Conservation (phyloP, 2,329 filamentous ascomycete genomes). For the Amylocarpus encephaloides region DNA sequence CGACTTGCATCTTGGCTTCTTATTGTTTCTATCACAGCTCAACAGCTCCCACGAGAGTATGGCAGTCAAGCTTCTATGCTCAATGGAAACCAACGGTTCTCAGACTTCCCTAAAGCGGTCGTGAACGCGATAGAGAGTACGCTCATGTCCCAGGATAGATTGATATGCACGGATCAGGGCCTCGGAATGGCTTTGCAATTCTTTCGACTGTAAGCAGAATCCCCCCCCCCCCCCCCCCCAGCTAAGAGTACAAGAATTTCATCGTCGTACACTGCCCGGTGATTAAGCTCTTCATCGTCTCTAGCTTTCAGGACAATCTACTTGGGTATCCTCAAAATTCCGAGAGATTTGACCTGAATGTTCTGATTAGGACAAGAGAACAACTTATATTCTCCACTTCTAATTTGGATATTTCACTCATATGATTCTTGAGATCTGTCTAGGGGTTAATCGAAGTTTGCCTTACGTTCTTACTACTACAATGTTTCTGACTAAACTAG, state of each 20-base stretch:
- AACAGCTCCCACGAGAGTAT: slow-evolving; percentile 22
- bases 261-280: too few species aligned
- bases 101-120: slow-evolving; percentile 22
- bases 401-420: too few species aligned
- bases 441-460: too few species aligned
- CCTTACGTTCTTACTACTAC: too few species aligned
- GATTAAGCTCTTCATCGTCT: too few species aligned
- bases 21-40: slow-evolving; percentile 27
- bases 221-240: not conserved
- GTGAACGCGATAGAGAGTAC: slow-evolving; percentile 26
- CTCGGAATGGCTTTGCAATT: slow-evolving; percentile 32
- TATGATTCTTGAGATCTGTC: too few species aligned
- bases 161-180: slow-evolving; percentile 30
- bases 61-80: slow-evolving; percentile 1
- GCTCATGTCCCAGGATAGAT: slow-evolving; percentile 29
- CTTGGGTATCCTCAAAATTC: too few species aligned
- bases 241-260: not conserved
- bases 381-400: too few species aligned
- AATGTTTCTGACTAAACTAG: slow-evolving; percentile 14
- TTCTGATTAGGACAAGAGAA: too few species aligned
- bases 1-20: slow-evolving; percentile 27
- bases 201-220: slow-evolving; percentile 31
- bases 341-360: too few species aligned
- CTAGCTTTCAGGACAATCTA: too few species aligned
- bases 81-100: not conserved